These are phyloP conservation scores for Colletotrichum tamarilloi DNA, from an alignment of 2,329 filamentous ascomycete genomes.

Conservation along the genomic window DNA sequence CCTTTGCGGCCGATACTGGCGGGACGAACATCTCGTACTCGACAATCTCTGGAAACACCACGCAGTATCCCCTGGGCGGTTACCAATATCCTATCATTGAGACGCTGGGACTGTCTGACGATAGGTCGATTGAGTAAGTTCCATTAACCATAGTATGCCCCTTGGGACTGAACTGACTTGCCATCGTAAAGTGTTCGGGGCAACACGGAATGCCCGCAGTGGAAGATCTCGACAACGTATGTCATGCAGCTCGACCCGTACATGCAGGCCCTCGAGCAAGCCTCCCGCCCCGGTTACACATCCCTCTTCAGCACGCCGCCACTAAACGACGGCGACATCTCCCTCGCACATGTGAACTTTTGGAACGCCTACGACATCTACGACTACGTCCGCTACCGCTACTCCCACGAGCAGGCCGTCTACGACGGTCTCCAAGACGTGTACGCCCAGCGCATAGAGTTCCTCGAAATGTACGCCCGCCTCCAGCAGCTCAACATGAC, in stretches of 20 bases:
- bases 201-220: conserved; percentile 50
- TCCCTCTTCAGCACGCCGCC: conserved; percentile 50
- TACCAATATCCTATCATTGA: conserved; percentile 83
- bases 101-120: conserved; percentile 59
- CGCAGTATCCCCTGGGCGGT: conserved; percentile 76
- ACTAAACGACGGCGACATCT: conserved; percentile 50
- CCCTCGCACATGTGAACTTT: conserved; percentile 50
- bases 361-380: conserved; percentile 65
- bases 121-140: conserved; percentile 57
- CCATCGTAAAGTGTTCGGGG: conserved; percentile 50
- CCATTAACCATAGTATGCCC: background rate
- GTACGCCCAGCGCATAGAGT: conserved; percentile 49
- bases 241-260: conserved; percentile 40
- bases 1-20: conserved; percentile 50
- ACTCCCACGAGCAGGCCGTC: conserved; percentile 61
- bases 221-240: conserved; percentile 45
- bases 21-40: conserved; percentile 39
- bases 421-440: conserved; percentile 48
- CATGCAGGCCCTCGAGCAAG: conserved; percentile 41
- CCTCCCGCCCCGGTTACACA: conserved; percentile 55
- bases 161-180: background rate
- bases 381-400: conserved; percentile 66
- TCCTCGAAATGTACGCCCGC: conserved; percentile 74
- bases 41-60: conserved; percentile 62
- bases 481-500: conserved; percentile 70